Percentiles rank a stretch among this genome's conserved stretches.
phyloP scores from a whole-genome alignment of 1,139 yeast species.

The Geotrichum australiense region DNA sequence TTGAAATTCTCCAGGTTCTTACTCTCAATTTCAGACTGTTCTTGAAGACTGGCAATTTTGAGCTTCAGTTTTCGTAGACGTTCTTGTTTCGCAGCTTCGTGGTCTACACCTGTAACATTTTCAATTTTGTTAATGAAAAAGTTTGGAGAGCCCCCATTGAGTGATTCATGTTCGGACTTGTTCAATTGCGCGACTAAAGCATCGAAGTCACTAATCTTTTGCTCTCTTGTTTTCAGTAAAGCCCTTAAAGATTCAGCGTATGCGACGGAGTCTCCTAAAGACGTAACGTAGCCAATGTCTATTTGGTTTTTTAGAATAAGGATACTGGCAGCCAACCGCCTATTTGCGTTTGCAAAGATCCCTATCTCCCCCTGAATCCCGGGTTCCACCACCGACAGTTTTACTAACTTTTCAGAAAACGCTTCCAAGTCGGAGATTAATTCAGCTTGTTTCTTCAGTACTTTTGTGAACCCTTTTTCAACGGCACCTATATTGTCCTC shows the following conservation, averaged over 20 bases:
- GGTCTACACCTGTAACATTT: slow-evolving; percentile 54
- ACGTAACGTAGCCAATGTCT: slow-evolving; percentile 76
- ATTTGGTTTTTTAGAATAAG: slow-evolving; percentile 51
- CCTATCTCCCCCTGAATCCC: slow-evolving; percentile 45
- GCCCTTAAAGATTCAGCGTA: slow-evolving; percentile 71
- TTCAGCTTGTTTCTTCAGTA: slow-evolving; percentile 66
- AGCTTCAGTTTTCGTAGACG: slow-evolving; percentile 44
- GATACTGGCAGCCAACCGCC: slow-evolving; percentile 42
- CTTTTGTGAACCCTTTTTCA: slow-evolving; percentile 69
- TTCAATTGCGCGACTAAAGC: slow-evolving; percentile 72
- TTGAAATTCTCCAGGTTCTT: slow-evolving; percentile 66
- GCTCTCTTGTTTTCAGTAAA: slow-evolving; percentile 77
- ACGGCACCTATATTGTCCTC: slow-evolving; percentile 75
- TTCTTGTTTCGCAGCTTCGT: slow-evolving; percentile 48
- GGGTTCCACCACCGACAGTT: slow-evolving; percentile 53
- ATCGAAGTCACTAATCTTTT: slow-evolving; percentile 84
- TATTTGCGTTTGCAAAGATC: slow-evolving; percentile 49
- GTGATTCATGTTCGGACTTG: slow-evolving; percentile 63
- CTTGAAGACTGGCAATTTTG: slow-evolving; percentile 52
- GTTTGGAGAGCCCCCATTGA: slow-evolving; percentile 52
- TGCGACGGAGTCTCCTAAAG: slow-evolving; percentile 80
- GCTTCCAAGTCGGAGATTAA: slow-evolving; percentile 65
- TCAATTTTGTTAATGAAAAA: slow-evolving; percentile 50
- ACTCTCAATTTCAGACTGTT: slow-evolving; percentile 58
- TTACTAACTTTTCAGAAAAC: slow-evolving; percentile 62